Percentiles rank a stretch among this genome's conserved stretches.
Evolutionary conservation across 129 eudicot genomes (phyloP).

Genomic region (Calendula officinalis): DNA sequence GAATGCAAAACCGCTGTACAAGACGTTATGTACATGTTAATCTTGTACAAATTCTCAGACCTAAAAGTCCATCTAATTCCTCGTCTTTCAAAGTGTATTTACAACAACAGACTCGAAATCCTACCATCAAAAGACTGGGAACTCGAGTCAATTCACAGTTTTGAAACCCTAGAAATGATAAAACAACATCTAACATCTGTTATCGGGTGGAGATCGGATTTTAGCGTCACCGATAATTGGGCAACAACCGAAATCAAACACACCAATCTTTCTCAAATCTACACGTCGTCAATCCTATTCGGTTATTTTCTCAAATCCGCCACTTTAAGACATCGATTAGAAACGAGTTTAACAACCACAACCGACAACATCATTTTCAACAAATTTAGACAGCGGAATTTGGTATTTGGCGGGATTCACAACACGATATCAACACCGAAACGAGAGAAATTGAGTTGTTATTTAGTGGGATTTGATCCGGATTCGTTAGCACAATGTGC

Average conservation of each 20-base stretch:
- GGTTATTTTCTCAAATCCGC: slow-evolving; percentile 92
- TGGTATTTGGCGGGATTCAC: slow-evolving; percentile 36
- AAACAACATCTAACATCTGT: slow-evolving; percentile 54
- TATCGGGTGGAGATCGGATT: slow-evolving; percentile 61
- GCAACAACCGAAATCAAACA: slow-evolving; percentile 49
- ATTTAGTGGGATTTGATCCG: slow-evolving; percentile 55
- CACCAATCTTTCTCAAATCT: slow-evolving; percentile 45
- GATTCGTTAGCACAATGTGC: slow-evolving; percentile 60
- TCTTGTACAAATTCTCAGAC: slow-evolving; percentile 60
- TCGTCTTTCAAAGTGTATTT: slow-evolving; percentile 69
- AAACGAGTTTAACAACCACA: slow-evolving; percentile 36
- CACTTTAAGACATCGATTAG: slow-evolving; percentile 54
- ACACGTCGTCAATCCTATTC: slow-evolving; percentile 57
- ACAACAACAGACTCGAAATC: slow-evolving; percentile 73
- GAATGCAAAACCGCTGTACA: slow-evolving; percentile 68
- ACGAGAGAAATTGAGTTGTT: slow-evolving; percentile 46
- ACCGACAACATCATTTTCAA: slow-evolving; percentile 28
- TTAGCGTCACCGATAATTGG: slow-evolving; percentile 61
- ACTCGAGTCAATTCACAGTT: slow-evolving; percentile 73
- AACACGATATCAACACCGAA: slow-evolving; percentile 33
- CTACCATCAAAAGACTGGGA: slow-evolving; percentile 78
- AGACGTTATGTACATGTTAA: slow-evolving; percentile 70
- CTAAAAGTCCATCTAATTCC: slow-evolving; percentile 72
- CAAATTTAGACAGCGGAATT: slow-evolving; percentile 34
- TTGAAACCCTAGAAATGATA: slow-evolving; percentile 67